Conservation (phyloP, 2,329 filamentous ascomycete genomes). For the Chrysoporthe puriensis region DNA sequence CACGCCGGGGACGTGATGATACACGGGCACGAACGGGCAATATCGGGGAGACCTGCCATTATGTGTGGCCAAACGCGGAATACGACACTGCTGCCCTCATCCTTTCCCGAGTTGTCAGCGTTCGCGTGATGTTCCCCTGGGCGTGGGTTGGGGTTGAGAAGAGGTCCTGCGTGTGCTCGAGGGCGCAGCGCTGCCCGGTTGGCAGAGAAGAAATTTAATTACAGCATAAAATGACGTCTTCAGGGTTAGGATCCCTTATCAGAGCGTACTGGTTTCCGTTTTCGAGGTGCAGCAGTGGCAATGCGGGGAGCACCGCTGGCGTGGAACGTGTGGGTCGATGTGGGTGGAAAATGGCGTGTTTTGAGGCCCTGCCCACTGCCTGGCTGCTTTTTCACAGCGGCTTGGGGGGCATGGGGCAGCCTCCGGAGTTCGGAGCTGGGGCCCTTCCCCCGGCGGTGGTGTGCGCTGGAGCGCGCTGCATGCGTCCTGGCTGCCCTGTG, state of each 20-base stretch:
- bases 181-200: too few species aligned
- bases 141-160: too few species aligned
- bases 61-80: not conserved
- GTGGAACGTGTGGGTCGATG: conserved; percentile 18
- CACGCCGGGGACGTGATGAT: not conserved
- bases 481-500: not conserved
- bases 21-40: not conserved
- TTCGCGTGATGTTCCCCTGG: too few species aligned
- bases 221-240: conserved; percentile 11
- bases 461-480: too few species aligned
- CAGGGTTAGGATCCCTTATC: conserved; percentile 8
- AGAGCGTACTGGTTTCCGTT: not conserved
- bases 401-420: not conserved
- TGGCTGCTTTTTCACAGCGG: not conserved
- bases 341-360: conserved; percentile 23
- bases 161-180: too few species aligned
- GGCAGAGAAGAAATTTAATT: not conserved
- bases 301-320: conserved; percentile 8
- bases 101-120: too few species aligned
- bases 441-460: too few species aligned
- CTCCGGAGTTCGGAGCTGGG: not conserved
- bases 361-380: not conserved
- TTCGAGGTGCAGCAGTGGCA: not conserved
- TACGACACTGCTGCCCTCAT: not conserved
- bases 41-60: not conserved